These are phyloP conservation scores for Coffea humblotiana DNA, from an alignment of 305 asterid genomes.

Conservation along the genomic window DNA sequence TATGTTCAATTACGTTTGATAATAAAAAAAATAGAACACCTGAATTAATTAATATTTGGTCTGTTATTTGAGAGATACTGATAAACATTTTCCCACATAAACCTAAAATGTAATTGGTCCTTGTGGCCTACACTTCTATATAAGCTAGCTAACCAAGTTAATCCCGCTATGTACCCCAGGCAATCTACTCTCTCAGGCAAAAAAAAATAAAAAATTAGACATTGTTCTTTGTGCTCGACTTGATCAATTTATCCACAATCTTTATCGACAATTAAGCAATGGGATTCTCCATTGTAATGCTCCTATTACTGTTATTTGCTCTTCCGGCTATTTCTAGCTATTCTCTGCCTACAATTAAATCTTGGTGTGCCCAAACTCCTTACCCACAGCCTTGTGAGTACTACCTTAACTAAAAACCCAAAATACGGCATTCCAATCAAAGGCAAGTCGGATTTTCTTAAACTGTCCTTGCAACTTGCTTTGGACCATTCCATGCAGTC, in stretches of 20 bases:
- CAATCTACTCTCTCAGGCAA: not conserved
- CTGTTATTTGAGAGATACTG: not conserved
- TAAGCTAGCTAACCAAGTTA: not conserved
- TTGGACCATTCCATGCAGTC: not conserved
- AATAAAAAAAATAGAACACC: too few relatives aligned
- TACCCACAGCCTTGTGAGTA: not conserved
- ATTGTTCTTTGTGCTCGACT: too few relatives aligned
- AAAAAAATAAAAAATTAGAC: too few relatives aligned
- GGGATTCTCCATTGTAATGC: not conserved
- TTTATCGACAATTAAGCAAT: not conserved
- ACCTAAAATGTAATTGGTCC: not conserved
- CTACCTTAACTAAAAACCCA: slow-evolving; percentile 1
- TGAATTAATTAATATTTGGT: not conserved
- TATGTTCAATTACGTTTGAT: too few relatives aligned
- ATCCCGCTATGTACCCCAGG: not conserved
- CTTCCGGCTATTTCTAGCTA: not conserved
- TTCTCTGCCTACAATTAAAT: not conserved
- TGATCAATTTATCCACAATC: too few relatives aligned
- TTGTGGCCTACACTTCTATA: not conserved
- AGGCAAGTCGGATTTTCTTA: slow-evolving; percentile 8
- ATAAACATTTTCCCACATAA: not conserved
- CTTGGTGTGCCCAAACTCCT: slow-evolving; percentile 1
- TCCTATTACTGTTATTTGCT: not conserved
- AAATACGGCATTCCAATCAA: slow-evolving; percentile 1
- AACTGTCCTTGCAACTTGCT: not conserved